A percentile compares a stretch with the other conserved stretches of the same genome.
Evolutionary conservation across 768 basidiomycete genomes (phyloP).

Genomic region (Cystofilobasidium macerans): DNA sequence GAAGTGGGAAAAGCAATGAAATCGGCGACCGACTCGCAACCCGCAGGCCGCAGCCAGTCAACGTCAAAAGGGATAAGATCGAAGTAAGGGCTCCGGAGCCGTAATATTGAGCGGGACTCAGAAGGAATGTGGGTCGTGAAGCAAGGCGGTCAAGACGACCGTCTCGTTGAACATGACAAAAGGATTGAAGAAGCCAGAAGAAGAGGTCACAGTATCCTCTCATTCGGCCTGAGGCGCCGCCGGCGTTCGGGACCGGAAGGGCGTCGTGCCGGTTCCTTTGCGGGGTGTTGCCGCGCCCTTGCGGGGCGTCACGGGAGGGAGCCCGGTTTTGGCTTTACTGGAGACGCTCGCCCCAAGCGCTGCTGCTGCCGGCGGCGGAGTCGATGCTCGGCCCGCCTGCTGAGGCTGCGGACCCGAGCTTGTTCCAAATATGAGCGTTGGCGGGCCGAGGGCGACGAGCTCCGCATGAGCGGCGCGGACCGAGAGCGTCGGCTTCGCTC

Average conservation of each 20-base stretch:
- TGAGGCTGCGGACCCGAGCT: background rate
- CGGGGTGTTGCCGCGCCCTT: constrained; percentile 1
- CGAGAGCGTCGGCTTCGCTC: background rate
- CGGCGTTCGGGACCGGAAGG: background rate
- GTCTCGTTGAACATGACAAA: too few species aligned
- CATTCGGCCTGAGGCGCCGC: background rate
- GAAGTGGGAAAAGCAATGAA: too few species aligned
- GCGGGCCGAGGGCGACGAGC: background rate
- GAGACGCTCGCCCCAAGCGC: background rate
- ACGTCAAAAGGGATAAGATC: too few species aligned
- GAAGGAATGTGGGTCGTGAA: too few species aligned
- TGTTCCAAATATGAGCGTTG: background rate
- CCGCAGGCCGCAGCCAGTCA: too few species aligned
- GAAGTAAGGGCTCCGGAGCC: too few species aligned
- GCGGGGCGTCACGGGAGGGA: background rate
- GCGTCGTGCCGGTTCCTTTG: background rate
- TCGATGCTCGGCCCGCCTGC: background rate
- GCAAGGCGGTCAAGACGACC: too few species aligned
- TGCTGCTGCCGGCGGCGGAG: background rate
- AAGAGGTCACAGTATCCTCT: too few species aligned
- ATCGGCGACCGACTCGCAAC: too few species aligned
- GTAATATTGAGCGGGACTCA: too few species aligned
- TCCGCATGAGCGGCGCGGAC: background rate
- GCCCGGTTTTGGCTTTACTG: background rate
- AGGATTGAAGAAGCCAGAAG: too few species aligned